Evolutionary conservation across 2,329 filamentous ascomycete genomes (phyloP), one percentile per base, ranked within the genome.

Genomic region (Aspergillus sp.): DNA sequence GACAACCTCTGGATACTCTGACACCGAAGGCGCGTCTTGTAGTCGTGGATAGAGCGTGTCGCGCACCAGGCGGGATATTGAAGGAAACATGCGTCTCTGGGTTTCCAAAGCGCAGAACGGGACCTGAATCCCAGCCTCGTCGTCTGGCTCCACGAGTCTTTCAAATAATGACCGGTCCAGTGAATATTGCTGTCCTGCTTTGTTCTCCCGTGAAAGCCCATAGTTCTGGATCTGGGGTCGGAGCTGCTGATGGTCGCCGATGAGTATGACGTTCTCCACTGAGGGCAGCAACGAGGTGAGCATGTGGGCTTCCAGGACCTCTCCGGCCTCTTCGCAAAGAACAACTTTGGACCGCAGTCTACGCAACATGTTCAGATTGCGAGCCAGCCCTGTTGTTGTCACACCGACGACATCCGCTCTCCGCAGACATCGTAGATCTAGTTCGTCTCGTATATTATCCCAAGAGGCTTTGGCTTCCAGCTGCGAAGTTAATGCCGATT

Each of bases 291-390:
- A 40, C 2, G 61, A 45, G 4, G 55, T 50, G 4, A 66, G 42
- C 5, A 50, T 58, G 37, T 82, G 77, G 0, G 73, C 64, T 48
- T 84, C 80, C 19, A 82, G 60, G 0, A 83, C 73, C 40, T 84
- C 78, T 0, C 71, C 79, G 2, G 79, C 79, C 45, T 84, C 79
- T 48, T 84, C 79, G 20, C 74, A 80, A 1, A 83, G 49, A 11
- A 83, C 36, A 3, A 64, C 58, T 29, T 57, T 57, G 15, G 55
- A 52, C 15, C 47, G 47, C 1, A 72, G 44, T 8, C 55, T 53
- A 14, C 58, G 60, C 0, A 75, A 52, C 3, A 64, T 34, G 0
- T 60, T 48, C 2, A 73, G 55, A 11, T 60, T 57, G 20, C 51
- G 47, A 5, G 72, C 71, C 1, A 75, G 47, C 0, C 69, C 71